Conservation (phyloP, 768 basidiomycete species). For the Xanthoconium purpureum region DNA sequence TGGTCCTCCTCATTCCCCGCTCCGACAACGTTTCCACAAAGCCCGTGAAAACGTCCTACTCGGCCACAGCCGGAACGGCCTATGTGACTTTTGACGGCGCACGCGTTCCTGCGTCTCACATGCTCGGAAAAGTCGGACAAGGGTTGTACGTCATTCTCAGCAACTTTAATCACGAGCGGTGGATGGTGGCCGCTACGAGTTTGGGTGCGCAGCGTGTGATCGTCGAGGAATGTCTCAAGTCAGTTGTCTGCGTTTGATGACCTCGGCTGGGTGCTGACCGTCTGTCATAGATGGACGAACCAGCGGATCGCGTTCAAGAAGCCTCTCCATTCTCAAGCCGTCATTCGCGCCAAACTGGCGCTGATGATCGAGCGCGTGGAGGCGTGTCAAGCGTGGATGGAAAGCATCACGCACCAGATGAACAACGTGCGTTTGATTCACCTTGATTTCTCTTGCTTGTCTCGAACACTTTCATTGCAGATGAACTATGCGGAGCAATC, state of each 20-base stretch:
- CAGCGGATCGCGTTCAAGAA: slow-evolving; percentile 92
- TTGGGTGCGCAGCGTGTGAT: slow-evolving; percentile 73
- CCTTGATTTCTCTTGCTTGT: background rate
- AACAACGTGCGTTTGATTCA: slow-evolving; percentile 55
- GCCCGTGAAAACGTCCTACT: slow-evolving; percentile 91
- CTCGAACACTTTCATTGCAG: slow-evolving; percentile 35
- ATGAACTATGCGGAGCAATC: slow-evolving; percentile 87
- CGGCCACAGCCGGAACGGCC: slow-evolving; percentile 85
- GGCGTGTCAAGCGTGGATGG: slow-evolving; percentile 83
- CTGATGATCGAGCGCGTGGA: slow-evolving; percentile 90
- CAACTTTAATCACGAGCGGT: slow-evolving; percentile 89
- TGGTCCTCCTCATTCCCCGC: slow-evolving; percentile 73
- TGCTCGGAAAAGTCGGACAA: slow-evolving; percentile 80
- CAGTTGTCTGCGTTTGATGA: slow-evolving; percentile 8
- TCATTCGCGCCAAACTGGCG: slow-evolving; percentile 85
- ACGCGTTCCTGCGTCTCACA: slow-evolving; percentile 82
- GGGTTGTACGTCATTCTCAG: slow-evolving; percentile 82
- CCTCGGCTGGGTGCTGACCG: slow-evolving; percentile 2
- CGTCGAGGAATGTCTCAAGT: slow-evolving; percentile 91
- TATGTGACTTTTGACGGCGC: slow-evolving; percentile 79
- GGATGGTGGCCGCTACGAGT: slow-evolving; percentile 77
- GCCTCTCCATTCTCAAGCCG: slow-evolving; percentile 75
- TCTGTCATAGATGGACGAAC: slow-evolving; percentile 68
- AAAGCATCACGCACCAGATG: slow-evolving; percentile 90
- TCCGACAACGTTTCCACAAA: slow-evolving; percentile 76